Base-by-base conservation (phyloP, 164 flowering plant genomes). In the Akebia trifoliata region DNA sequence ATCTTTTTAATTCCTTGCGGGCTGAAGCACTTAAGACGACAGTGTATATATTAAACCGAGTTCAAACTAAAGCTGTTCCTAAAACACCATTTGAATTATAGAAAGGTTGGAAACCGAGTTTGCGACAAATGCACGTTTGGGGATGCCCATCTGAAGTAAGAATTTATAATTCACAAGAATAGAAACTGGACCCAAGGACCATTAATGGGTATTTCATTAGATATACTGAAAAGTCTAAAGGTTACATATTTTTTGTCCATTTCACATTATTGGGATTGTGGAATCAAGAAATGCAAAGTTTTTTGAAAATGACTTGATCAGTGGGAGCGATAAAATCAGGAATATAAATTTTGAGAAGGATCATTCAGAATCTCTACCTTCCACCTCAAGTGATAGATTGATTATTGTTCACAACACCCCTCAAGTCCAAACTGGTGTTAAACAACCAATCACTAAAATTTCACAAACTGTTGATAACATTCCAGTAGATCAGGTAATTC, bases 51-150 rank as follows among this genome's bases (percentile, higher is more conserved):
- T 54, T 54, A 38, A 55, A 56, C 59, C 60, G 36, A 18, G 57
- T 64, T 68, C 67, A 38, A 28, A 40, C 38, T 32, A 54, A 56
- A 43, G 53, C 8, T 45, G 54, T 59, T 26, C 55, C 59, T 26
- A 60, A 59, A 25, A 66, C 55, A 8, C 55, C 55, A 34, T 66
- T 66, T 59, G 69, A 59, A n/a, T 47, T 65, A 45, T 54, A 18
- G 21, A 54, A 37, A 24, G 44, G 57, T 37, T 25, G 51, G 31
- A 48, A 48, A 12, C 31, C 51, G n/a, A 48, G 51, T 24, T 48
- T 48, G 32, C 32, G 44, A 24, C 45, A 37, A 24, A 42, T 56
- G 31, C 67, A 25, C 31, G 54, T 68, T 51, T 62, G 54, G 63
- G 63, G 63, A 42, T 52, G 67, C 20, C 42, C 57, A n/a, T 49